phyloP scores from a whole-genome alignment of 208 protist species.

The Acanthamoeba castellanii region DNA sequence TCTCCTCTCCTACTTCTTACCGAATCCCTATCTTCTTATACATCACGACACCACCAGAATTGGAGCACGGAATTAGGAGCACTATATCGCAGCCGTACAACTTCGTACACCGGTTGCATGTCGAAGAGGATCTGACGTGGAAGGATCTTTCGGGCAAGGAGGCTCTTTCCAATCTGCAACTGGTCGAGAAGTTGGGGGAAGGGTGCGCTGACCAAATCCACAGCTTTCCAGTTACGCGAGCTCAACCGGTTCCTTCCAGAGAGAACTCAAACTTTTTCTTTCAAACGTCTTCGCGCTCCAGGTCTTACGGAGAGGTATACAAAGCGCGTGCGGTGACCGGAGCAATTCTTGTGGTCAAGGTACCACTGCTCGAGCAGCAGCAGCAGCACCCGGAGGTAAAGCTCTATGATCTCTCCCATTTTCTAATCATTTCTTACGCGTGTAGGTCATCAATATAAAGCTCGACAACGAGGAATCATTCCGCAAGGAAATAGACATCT shows the following conservation, averaged over 20 bases:
- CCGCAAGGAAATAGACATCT: conserved; percentile 43
- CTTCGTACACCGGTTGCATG: conserved; percentile 54
- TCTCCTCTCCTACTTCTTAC: no score
- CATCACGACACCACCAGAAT: background rate
- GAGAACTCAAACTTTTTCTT: no score
- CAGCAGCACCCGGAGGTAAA: background rate
- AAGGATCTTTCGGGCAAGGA: conserved; percentile 27
- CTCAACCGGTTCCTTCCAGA: background rate
- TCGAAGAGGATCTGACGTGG: conserved; percentile 61
- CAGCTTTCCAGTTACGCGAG: background rate
- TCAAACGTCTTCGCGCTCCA: background rate
- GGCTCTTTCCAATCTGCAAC: conserved; percentile 36
- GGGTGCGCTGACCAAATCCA: background rate
- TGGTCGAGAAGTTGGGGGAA: conserved; percentile 64
- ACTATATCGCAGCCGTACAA: conserved; percentile 60
- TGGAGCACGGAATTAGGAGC: background rate
- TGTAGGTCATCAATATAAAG: background rate
- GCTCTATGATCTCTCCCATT: background rate
- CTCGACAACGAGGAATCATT: conserved; percentile 5
- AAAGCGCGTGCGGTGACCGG: conserved; percentile 54
- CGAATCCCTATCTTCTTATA: no score
- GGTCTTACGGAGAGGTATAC: conserved; percentile 66
- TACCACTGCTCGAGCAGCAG: background rate
- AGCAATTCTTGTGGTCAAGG: conserved; percentile 59
- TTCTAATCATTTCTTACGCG: background rate